These are phyloP conservation scores for Chytriomyces confervae DNA, from an alignment of 192 early-diverging fungal species.

Conservation along the genomic window DNA sequence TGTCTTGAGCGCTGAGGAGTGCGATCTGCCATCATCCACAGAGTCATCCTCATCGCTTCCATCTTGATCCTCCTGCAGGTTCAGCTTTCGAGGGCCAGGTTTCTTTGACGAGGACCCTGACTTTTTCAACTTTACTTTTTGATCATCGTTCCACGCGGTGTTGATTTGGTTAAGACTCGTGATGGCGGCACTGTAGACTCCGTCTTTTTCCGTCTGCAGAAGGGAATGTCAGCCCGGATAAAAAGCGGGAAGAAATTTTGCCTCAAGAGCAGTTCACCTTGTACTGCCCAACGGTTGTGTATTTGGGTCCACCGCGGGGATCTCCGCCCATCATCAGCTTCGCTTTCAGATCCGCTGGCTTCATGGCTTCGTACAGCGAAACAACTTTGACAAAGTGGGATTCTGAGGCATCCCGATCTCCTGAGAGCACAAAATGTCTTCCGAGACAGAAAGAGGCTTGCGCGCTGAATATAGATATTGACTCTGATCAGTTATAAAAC, in stretches of 20 bases:
- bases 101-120: neutral
- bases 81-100: no score
- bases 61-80: neutral
- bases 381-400: neutral
- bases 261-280: neutral
- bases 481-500: no score
- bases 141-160: neutral
- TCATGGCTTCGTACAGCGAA: neutral
- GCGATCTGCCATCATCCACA: neutral
- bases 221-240: neutral
- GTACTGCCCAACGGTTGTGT: neutral
- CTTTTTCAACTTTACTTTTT: slow-evolving; percentile 1
- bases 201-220: neutral
- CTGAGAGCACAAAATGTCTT: neutral
- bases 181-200: neutral
- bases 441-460: neutral
- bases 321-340: neutral
- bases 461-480: neutral
- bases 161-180: neutral
- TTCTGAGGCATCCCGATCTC: neutral
- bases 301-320: neutral
- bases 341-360: neutral
- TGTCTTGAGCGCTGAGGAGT: neutral
- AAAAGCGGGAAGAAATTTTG: neutral
- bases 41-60: neutral